Conservation (phyloP, 164 flowering plant species). For the Sedum album region DNA sequence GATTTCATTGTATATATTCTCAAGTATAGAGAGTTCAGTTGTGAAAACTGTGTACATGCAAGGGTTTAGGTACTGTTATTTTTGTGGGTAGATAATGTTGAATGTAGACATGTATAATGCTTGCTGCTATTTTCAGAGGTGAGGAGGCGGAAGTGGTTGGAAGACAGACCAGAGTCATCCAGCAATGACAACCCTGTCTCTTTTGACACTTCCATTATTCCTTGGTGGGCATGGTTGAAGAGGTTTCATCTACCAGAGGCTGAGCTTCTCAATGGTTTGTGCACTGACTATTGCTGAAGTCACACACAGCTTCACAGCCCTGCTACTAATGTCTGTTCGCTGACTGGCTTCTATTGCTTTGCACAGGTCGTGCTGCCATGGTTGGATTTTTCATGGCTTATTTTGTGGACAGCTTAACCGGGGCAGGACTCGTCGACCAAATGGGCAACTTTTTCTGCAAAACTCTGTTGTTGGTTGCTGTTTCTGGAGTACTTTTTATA, state of each 20-base stretch:
- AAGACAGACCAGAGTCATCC: too few species aligned
- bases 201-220: conserved; percentile 88
- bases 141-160: conserved; percentile 84
- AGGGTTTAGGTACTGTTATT: too few species aligned
- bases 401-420: too few species aligned
- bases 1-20: neutral
- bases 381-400: conserved; percentile 98
- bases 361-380: conserved; percentile 94
- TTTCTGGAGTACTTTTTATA: conserved; percentile 68
- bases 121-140: conserved; percentile 49
- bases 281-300: neutral
- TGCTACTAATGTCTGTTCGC: neutral
- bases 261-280: too few species aligned
- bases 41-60: too few species aligned
- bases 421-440: too few species aligned
- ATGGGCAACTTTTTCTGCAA: too few species aligned
- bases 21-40: too few species aligned
- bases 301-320: neutral
- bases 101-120: conserved; percentile 1
- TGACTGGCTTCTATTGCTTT: neutral
- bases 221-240: conserved; percentile 99
- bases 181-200: too few species aligned
- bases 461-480: conserved; percentile 75
- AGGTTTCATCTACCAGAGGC: conserved; percentile 97
- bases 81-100: too few species aligned